These are phyloP conservation scores for Aspergillus calidoustus DNA, from an alignment of 2,329 filamentous ascomycete genomes.

Conservation along the genomic window DNA sequence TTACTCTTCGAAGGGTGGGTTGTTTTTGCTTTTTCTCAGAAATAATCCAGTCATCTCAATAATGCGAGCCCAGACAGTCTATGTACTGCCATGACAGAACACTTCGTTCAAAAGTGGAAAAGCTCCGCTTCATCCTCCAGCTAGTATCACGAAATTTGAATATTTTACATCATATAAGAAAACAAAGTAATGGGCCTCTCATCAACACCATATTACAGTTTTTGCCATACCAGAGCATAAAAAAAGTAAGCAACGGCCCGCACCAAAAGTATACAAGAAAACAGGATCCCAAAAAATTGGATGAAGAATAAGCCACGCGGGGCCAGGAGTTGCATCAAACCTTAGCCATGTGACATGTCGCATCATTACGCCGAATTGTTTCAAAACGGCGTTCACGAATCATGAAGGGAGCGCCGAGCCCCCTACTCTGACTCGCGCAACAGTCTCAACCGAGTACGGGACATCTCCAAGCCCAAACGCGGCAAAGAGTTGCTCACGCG, in stretches of 20 bases:
- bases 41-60: too few species aligned
- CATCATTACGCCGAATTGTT: background rate
- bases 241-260: background rate
- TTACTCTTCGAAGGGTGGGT: too few species aligned
- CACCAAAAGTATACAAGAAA: background rate
- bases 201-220: background rate
- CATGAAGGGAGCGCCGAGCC: slow-evolving; percentile 7
- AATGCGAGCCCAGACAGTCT: background rate
- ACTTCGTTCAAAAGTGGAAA: background rate
- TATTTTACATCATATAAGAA: background rate
- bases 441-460: slow-evolving; percentile 28
- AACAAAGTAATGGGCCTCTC: background rate
- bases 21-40: too few species aligned
- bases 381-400: background rate
- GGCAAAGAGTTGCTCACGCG: slow-evolving; percentile 33
- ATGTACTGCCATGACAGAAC: background rate
- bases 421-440: slow-evolving; percentile 34
- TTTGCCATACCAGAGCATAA: background rate
- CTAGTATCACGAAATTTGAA: background rate
- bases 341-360: background rate
- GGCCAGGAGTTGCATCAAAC: background rate
- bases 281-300: background rate
- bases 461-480: slow-evolving; percentile 37
- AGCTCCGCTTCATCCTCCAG: background rate
- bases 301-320: background rate